Percentiles rank a stretch among this genome's conserved stretches.
Conservation (phyloP, 2,329 filamentous ascomycete species). For the Laburnicola sp. region DNA sequence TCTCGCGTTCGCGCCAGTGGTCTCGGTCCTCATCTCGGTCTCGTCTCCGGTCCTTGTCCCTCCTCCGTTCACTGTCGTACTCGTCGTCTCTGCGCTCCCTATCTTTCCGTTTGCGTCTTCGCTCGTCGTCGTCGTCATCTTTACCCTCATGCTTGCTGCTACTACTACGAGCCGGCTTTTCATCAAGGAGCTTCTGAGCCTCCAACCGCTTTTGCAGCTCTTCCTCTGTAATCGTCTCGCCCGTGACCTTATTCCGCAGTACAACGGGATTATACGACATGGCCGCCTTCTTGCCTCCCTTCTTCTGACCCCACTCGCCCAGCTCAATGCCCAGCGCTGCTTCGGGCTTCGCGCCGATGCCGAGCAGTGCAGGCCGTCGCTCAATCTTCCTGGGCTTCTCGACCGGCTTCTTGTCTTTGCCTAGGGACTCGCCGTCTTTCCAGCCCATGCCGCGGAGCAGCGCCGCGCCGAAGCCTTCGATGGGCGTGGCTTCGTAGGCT, state of each 20-base stretch:
- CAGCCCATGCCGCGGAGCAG: conserved; percentile 93
- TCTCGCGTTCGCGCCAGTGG: background rate
- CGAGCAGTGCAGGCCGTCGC: conserved; percentile 76
- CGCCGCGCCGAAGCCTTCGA: conserved; percentile 92
- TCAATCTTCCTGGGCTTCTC: conserved; percentile 66
- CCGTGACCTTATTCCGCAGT: conserved; percentile 64
- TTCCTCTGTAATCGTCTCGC: conserved; percentile 64
- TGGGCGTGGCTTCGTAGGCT: conserved; percentile 85
- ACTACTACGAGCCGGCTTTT: conserved; percentile 27
- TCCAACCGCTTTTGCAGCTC: conserved; percentile 59
- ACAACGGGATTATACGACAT: conserved; percentile 65
- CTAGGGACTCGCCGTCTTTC: conserved; percentile 69
- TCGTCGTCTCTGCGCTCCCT: conserved; percentile 26
- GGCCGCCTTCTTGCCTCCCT: conserved; percentile 46
- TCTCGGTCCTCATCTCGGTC: conserved; percentile 9
- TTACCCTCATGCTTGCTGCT: conserved; percentile 20
- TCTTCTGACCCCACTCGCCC: conserved; percentile 68
- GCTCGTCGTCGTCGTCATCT: conserved; percentile 22
- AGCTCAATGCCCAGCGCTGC: conserved; percentile 66
- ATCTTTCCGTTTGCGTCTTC: conserved; percentile 17
- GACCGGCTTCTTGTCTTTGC: conserved; percentile 51
- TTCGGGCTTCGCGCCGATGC: conserved; percentile 84
- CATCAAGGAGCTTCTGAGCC: conserved; percentile 49
- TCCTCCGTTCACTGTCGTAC: conserved; percentile 18
- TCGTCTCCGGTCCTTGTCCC: background rate